Evolutionary conservation across 2,329 filamentous ascomycete species (phyloP), one percentile per base, ranked within the genome.

Genomic region (Exophiala mesophila): DNA sequence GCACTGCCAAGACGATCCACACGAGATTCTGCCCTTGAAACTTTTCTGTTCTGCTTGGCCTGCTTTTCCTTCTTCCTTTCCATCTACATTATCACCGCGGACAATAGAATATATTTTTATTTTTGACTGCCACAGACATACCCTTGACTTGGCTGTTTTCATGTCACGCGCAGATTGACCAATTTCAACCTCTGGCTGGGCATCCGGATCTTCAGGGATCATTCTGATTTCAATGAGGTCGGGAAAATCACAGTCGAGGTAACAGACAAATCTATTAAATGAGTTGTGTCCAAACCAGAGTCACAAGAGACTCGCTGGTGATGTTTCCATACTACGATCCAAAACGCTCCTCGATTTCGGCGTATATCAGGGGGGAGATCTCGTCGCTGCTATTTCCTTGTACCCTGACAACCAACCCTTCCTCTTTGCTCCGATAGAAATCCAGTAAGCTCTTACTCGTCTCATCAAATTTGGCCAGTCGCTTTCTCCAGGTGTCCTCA

Each of bases 351-450:
- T 86, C 82, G 63, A 98, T 86, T 66, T 95, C 88, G 6, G 72
- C 67, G 59, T 88, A 85, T 19, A 98, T 72, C 69, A 88, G 82
- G n/a, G 92, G 92, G 40, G 77, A 89, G 56, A 98, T 98, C 68
- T 97, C 92, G 60, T 98, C 87, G 59, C 88, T 95, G 63, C 81
- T 90, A 66, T 89, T 79, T 16, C 92, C 92, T 55, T 87, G 74
- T 3, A 96, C 88, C 49, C 87, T 86, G 78, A 85, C 88, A 26
- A 98, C 68, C 9, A 95, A 82, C 7, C 87, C 88, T 3, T 41
- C 32, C 9, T 49, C 34, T 61, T 84, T 83, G 52, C 78, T 76
- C 36, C 86, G 83, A 60, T 98, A 98, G 66, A 96, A 87, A 55
- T 94, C 85, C 13, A 98, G 71, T 32, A 98, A 69, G 12, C 87